Conservation (phyloP, 495 filamentous ascomycete species). For the Durotheca rogersii region DNA sequence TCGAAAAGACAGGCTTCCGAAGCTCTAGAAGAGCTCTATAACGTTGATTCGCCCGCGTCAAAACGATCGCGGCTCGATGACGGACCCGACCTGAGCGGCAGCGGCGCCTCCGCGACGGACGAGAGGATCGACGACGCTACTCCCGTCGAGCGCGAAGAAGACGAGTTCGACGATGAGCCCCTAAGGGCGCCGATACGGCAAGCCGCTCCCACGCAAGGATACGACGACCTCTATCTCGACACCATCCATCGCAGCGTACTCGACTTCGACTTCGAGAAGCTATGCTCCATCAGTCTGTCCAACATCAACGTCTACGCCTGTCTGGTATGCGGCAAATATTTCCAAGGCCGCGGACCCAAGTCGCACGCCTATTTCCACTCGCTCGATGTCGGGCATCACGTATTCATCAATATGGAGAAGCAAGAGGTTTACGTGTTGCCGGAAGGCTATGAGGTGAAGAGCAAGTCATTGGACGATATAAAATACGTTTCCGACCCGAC, state of each 20-base stretch:
- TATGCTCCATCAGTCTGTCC: slow-evolving; percentile 90
- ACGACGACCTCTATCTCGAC: slow-evolving; percentile 95
- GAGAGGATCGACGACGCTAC: slow-evolving; percentile 45
- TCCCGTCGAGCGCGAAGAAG: slow-evolving; percentile 40
- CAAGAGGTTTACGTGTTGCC: slow-evolving; percentile 95
- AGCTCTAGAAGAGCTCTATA: slow-evolving; percentile 64
- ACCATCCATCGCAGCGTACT: slow-evolving; percentile 87
- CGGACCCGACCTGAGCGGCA: slow-evolving; percentile 41
- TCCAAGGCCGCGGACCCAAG: slow-evolving; percentile 88
- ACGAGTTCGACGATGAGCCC: slow-evolving; percentile 49
- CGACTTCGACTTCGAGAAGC: slow-evolving; percentile 97
- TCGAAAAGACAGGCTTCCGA: slow-evolving; percentile 77
- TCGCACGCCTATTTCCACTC: slow-evolving; percentile 98
- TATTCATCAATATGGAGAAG: slow-evolving; percentile 94
- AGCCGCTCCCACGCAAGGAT: slow-evolving; percentile 78
- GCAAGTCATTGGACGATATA: slow-evolving; percentile 95
- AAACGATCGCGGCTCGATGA: slow-evolving; percentile 74
- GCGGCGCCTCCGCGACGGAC: slow-evolving; percentile 31
- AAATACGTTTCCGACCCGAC: slow-evolving; percentile 97
- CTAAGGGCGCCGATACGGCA: slow-evolving; percentile 60
- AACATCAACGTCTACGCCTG: slow-evolving; percentile 99
- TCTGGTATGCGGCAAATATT: slow-evolving; percentile 96
- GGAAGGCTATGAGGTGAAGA: slow-evolving; percentile 95
- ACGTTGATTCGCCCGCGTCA: slow-evolving; percentile 65
- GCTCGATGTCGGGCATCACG: slow-evolving; percentile 91